Evolutionary conservation across 2,329 filamentous ascomycete genomes (phyloP), one percentile per base, ranked within the genome.

Genomic region (Ambrosiella cleistominuta): DNA sequence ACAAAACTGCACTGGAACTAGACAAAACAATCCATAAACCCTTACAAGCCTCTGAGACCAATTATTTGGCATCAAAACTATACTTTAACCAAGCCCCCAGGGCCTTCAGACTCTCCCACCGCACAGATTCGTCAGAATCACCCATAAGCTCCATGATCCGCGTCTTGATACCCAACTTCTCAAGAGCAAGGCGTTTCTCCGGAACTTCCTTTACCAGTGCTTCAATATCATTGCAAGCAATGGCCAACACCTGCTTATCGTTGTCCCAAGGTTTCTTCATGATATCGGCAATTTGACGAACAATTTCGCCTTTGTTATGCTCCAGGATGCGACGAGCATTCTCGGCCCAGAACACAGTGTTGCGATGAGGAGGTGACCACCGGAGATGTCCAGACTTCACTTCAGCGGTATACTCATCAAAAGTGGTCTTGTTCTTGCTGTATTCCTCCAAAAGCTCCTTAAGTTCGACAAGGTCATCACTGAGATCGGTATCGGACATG

Each of bases 61-160:
- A 17, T 61, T 65, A 65, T 61, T 62, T 63, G 19, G 57, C 56
- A 63, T 81, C 78, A 64, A 82, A 81, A 69, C 77, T 81, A 65
- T 81, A 82, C 73, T 81, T 80, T 65, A 82, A 69, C 79, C 79
- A 82, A 15, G 77, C 76, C 17, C 78, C 79, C 45, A 96, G 81
- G 13, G 90, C 89, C 65, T 85, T 81, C 72, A 96, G 72, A 70
- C 87, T 93, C 75, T 96, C 90, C 88, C 89, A 96, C 66, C 90
- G 78, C 52, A 96, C 88, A 61, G 81, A 83, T 73, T 95, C 89
- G 66, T 95, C 88, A 60, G 82, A 77, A 67, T 94, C 88, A 65
- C 81, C 83, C 90, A 96, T 96, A 66, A 96, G 75, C 72, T 89
- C 86, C 89, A 96, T 95, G 61, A 95, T 84, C 63, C 88, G 78